Conservation (phyloP, 345 rosid species). For the Erucastrum elatum region DNA sequence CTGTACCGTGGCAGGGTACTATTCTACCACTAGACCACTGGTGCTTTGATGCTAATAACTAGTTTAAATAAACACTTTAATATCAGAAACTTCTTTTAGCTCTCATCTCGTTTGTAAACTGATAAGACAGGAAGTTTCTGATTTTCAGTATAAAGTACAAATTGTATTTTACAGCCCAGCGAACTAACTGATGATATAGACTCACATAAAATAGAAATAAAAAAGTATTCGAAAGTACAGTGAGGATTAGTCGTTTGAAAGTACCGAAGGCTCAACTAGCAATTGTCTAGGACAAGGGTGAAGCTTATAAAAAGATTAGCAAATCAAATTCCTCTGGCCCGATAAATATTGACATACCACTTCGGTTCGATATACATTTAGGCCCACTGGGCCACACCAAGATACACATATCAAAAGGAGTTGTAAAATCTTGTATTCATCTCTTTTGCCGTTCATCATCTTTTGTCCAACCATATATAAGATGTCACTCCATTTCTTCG, state of each 20-base stretch:
- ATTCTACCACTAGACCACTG: conserved; percentile 75
- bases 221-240: neutral
- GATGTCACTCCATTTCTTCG: neutral
- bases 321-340: neutral
- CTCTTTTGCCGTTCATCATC: neutral
- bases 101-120: neutral
- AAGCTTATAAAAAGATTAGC: neutral
- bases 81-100: neutral
- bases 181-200: neutral
- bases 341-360: neutral
- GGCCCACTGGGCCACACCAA: neutral
- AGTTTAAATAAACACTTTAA: neutral
- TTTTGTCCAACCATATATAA: neutral
- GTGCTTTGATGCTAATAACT: conserved; percentile 6
- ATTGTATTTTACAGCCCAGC: neutral
- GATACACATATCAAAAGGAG: neutral
- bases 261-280: too few relatives aligned
- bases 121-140: neutral
- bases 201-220: neutral
- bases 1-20: conserved; percentile 47
- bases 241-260: neutral
- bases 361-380: too few relatives aligned
- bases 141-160: neutral
- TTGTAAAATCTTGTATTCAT: neutral
- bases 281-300: neutral